phyloP scores from a whole-genome alignment of 2,329 filamentous ascomycete species.

The Alternaria brassicae region DNA sequence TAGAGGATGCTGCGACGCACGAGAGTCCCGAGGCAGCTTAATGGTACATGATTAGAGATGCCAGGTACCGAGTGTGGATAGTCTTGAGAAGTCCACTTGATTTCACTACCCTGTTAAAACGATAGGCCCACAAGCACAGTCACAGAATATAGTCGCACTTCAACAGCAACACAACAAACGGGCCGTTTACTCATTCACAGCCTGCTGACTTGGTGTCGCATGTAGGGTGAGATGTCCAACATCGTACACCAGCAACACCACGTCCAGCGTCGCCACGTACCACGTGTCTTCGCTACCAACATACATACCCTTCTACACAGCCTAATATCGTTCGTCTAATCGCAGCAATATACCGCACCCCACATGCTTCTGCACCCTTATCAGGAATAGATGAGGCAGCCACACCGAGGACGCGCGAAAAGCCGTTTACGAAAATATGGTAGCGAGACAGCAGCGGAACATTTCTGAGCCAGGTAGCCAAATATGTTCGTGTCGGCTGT shows the following conservation, averaged over 20 bases:
- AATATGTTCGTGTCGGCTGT: not conserved
- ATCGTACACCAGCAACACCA: not conserved
- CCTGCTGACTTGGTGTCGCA: not conserved
- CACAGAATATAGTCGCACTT: not conserved
- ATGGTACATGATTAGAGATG: not conserved
- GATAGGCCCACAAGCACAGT: not conserved
- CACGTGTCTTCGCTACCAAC: constrained; percentile 6
- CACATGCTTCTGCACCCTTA: not conserved
- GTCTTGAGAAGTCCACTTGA: not conserved
- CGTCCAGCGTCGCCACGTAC: not conserved
- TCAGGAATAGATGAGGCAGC: not conserved
- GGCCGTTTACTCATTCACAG: not conserved
- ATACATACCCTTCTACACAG: not conserved
- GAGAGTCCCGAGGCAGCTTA: constrained; percentile 30
- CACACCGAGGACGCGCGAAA: not conserved
- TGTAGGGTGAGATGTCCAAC: not conserved
- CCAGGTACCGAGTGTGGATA: not conserved
- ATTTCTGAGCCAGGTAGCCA: not conserved
- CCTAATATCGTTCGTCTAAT: not conserved
- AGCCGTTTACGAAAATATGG: not conserved
- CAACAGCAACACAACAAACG: not conserved
- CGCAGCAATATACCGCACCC: constrained; percentile 2
- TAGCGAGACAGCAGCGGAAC: not conserved
- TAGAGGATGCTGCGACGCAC: constrained; percentile 31
- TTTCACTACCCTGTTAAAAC: not conserved